Base-by-base conservation (phyloP, 2,329 filamentous ascomycete genomes). In the Coniochaeta hoffmannii region DNA sequence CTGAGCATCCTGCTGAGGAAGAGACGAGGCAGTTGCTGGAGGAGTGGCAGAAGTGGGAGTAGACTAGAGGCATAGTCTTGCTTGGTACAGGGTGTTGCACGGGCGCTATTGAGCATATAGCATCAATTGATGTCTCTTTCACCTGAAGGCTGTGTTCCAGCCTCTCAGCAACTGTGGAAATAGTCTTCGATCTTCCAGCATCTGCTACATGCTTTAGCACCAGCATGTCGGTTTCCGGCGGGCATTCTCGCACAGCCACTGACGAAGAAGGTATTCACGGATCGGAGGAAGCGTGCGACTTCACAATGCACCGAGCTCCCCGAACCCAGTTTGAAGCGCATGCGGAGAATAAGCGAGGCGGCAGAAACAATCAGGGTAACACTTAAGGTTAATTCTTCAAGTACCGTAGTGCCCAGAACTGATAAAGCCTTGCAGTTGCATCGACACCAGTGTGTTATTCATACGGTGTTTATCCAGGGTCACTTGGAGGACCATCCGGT, bases 41-140 rank as follows among this genome's bases (percentile, higher is more conserved):
- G 50, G 80, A 87, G 61, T 82, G 83, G 76, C 76, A 73, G 64
- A 76, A 73, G 58, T 80, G 79, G 83, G 68, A 85, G 75, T 79
- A 72, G 77, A 56, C n/a, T 12, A 44, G 24, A 44, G 12, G 34
- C n/a, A 14, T 34, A 44, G 34, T 44, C 8, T 6, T 53, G 34
- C 11, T 46, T 28, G 19, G 19, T 12, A 15, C 12, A 26, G 12
- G 24, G 19, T 19, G 15, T 46, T 14, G 6, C 12, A n/a, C n/a
- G n/a, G n/a, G n/a, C n/a, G n/a, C n/a, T n/a, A n/a, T n/a, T 28
- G 12, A 28, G 10, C 1, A 8, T 46, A 46, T 5, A 15, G 14
- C 26, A 46, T 46, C 41, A 2, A 46, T 46, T n/a, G 24, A 28
- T 28, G 26, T 12, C 30, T 32, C 30, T 32, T 32, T 32, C 12